Evolutionary conservation across 495 filamentous ascomycete genomes (phyloP), one percentile per base, ranked within the genome.

Genomic region (Penicillium riverlandense): DNA sequence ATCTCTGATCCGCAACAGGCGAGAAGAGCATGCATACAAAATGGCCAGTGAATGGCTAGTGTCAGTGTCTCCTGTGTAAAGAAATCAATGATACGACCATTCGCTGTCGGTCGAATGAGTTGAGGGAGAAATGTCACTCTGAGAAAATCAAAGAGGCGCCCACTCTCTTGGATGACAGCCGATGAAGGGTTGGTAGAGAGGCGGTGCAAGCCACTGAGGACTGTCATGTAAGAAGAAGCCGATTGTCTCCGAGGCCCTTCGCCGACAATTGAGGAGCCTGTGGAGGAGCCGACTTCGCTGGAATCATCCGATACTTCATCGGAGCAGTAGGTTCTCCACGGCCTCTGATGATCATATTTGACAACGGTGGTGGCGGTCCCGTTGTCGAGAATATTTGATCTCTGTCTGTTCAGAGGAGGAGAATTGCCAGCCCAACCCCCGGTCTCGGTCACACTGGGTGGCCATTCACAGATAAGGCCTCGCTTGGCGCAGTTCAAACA

Each of bases 21-120:
- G 7, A 58, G 55, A 8, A 58, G 42, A 8, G 55, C 48, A 47
- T 58, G 51, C 49, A 54, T 54, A 13, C 41, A 54, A 29, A 52
- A 52, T 13, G 55, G 49, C 1, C 34, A 13, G 6, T 38, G 15
- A 4, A 53, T 29, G 0, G 55, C 55, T 11, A 54, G 29, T 0
- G 37, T 22, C 35, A 53, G 30, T 2, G 46, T 47, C n/a, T 58
- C 48, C 16, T 35, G 29, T 7, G 37, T 50, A 5, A 49, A 44
- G 1, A 41, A 30, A 34, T 52, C 44, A 9, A 50, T 54, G 7
- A 54, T 22, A 1, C 22, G 8, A 11, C 30, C 36, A 22, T 41
- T 27, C 3, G 55, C 41, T 6, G 43, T 46, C 1, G 55, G 55
- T 11, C 46, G 41, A 13, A 54, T 52, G 5, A 58, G 35, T 15